Evolutionary conservation across 2,329 filamentous ascomycete species (phyloP).

Genomic region (Paracamarosporium sp.): DNA sequence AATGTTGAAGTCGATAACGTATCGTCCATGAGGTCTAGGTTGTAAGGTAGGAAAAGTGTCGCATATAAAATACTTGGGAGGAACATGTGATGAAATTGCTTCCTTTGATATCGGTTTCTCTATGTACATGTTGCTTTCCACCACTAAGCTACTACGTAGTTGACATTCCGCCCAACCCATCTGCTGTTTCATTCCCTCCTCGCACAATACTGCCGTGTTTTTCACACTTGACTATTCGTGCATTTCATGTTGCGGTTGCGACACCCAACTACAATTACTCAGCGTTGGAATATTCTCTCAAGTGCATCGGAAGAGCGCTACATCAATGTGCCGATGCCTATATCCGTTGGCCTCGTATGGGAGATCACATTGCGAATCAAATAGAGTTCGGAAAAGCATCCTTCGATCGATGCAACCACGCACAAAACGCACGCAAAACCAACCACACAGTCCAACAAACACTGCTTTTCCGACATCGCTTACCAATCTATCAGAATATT

Average conservation of each 20-base stretch:
- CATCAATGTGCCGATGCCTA: neutral
- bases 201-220: neutral
- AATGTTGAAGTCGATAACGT: no score
- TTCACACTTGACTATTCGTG: neutral
- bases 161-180: no score
- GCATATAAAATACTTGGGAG: no score
- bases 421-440: neutral
- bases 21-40: no score
- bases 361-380: neutral
- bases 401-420: neutral
- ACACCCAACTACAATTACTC: neutral
- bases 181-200: neutral
- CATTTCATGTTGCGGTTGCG: neutral
- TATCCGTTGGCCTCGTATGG: neutral
- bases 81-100: no score
- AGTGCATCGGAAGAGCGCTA: neutral
- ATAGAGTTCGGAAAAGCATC: neutral
- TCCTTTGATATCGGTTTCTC: no score
- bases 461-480: neutral
- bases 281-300: neutral
- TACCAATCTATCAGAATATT: neutral
- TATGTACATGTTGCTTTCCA: no score
- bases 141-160: no score
- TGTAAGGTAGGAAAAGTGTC: no score
- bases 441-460: neutral